phyloP scores from a whole-genome alignment of 805 yeast genomes.

The Starmerella asiatica region DNA sequence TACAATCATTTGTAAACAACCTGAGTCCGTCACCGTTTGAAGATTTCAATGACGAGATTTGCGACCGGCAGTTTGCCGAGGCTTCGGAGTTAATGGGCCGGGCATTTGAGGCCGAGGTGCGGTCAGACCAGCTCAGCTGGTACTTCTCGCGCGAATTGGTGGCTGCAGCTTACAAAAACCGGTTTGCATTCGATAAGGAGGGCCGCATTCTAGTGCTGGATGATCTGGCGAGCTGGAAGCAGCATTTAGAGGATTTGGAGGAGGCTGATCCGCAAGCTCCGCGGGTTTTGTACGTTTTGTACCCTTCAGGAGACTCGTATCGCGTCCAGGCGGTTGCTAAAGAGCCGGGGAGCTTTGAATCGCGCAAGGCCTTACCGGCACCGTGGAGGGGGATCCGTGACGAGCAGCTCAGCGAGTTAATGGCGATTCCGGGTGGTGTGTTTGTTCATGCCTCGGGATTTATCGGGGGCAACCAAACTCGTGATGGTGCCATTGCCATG shows the following conservation, averaged over 20 bases:
- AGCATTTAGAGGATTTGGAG: constrained; percentile 64
- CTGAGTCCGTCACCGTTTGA: constrained; percentile 80
- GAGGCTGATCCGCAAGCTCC: constrained; percentile 1
- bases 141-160: constrained; percentile 78
- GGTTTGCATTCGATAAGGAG: constrained; percentile 47
- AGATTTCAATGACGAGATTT: constrained; percentile 45
- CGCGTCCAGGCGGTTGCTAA: constrained; percentile 87
- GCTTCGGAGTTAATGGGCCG: constrained; percentile 77
- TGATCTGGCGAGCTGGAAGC: constrained; percentile 90
- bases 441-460: constrained; percentile 93
- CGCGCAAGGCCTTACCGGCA: constrained; percentile 79
- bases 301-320: constrained; percentile 63
- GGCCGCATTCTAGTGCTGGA: constrained; percentile 65
- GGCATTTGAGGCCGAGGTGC: constrained; percentile 54
- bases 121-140: constrained; percentile 72
- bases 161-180: constrained; percentile 44
- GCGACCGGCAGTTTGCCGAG: constrained; percentile 49
- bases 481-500: constrained; percentile 62
- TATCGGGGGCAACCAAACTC: constrained; percentile 82
- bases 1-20: constrained; percentile 64
- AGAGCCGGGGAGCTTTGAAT: constrained; percentile 62
- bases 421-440: constrained; percentile 78
- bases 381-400: constrained; percentile 94
- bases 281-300: constrained; percentile 59
- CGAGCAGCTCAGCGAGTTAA: constrained; percentile 52